Conservation (phyloP, 495 filamentous ascomycete species). For the Lindgomyces ingoldianus region DNA sequence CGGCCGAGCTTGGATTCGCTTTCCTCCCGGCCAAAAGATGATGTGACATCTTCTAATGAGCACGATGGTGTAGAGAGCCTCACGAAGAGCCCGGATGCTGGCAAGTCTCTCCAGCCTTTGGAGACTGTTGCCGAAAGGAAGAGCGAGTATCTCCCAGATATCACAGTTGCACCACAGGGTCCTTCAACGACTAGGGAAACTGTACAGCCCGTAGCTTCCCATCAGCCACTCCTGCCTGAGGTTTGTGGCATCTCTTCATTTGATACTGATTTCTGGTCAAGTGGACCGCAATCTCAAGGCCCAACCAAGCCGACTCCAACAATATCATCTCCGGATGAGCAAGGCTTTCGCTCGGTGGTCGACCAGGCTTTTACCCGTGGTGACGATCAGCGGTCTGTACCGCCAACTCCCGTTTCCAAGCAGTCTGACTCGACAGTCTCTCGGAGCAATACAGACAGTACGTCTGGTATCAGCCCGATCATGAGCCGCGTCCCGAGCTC, state of each 20-base stretch:
- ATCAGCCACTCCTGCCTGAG: constrained; percentile 19
- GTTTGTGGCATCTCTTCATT: constrained; percentile 33
- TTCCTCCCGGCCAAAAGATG: constrained; percentile 15
- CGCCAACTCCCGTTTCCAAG: constrained; percentile 56
- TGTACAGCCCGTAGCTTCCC: neutral
- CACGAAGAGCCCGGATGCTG: constrained; percentile 35
- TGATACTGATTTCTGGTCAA: constrained; percentile 38
- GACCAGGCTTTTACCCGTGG: constrained; percentile 66
- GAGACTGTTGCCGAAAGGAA: constrained; percentile 60
- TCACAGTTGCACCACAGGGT: constrained; percentile 5
- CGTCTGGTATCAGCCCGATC: constrained; percentile 68
- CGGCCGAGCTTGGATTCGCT: constrained; percentile 44
- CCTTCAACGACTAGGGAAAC: neutral
- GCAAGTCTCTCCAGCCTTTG: constrained; percentile 43
- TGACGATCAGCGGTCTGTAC: constrained; percentile 49
- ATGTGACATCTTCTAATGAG: constrained; percentile 20
- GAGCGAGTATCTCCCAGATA: constrained; percentile 54
- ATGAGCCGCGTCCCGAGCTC: constrained; percentile 57
- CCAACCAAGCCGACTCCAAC: neutral
- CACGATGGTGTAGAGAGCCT: constrained; percentile 32
- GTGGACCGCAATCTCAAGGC: constrained; percentile 3
- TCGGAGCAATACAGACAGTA: constrained; percentile 66
- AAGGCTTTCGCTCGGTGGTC: constrained; percentile 68
- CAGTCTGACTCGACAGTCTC: constrained; percentile 46
- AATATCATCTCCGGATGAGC: constrained; percentile 53